A percentile compares a stretch with the other conserved stretches of the same genome.
Evolutionary conservation across 192 early-diverging fungal genomes (phyloP).

Genomic region (Podila clonocystis): DNA sequence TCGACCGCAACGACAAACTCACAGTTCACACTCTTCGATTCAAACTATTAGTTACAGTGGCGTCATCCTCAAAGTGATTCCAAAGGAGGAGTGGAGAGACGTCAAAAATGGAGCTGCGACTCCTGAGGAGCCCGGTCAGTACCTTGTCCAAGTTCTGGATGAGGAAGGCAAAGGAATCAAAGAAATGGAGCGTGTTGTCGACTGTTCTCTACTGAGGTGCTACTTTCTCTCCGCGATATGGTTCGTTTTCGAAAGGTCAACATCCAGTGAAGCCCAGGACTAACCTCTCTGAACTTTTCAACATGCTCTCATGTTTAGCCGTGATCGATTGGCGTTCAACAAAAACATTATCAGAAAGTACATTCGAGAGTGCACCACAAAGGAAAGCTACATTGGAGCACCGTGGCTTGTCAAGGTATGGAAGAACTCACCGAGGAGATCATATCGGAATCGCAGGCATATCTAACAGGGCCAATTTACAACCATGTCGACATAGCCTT

Average conservation of each 20-base stretch:
- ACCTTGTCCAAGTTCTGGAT: conserved; percentile 66
- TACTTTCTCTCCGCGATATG: not conserved
- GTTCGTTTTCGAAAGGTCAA: not conserved
- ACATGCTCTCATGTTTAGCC: conserved; percentile 35
- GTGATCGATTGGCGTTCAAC: conserved; percentile 71
- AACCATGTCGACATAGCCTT: conserved; percentile 11
- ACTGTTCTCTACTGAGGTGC: conserved; percentile 51
- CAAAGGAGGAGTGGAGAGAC: conserved; percentile 43
- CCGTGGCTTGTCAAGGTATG: conserved; percentile 75
- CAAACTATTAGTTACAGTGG: conserved; percentile 51
- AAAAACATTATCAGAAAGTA: conserved; percentile 79
- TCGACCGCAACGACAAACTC: not conserved
- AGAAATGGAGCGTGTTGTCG: conserved; percentile 55
- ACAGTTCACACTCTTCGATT: not conserved
- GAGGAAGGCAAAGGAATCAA: conserved; percentile 60
- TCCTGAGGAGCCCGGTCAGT: conserved; percentile 39
- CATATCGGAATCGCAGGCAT: not conserved
- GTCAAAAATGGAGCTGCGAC: conserved; percentile 8
- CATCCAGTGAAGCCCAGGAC: not conserved
- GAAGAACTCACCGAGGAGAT: not conserved
- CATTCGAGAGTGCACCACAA: conserved; percentile 70
- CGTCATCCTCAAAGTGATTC: conserved; percentile 43
- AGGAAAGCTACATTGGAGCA: conserved; percentile 76
- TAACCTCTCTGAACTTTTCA: not conserved
- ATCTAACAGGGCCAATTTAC: not conserved